These are phyloP conservation scores for Amniculicola lignicola DNA, from an alignment of 495 filamentous ascomycete species.

Conservation along the genomic window DNA sequence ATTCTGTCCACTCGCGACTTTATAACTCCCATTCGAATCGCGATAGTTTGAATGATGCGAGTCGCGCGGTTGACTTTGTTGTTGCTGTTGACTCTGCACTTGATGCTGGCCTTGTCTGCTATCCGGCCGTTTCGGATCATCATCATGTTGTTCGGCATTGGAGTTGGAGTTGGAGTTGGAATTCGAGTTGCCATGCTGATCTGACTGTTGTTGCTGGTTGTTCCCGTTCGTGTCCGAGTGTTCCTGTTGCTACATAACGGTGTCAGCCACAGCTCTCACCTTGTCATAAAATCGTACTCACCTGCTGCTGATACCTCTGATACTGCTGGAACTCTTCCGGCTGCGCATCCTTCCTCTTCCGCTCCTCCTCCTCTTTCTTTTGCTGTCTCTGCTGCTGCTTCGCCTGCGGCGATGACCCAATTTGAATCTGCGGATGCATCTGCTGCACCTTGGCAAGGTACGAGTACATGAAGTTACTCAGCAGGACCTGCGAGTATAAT, in stretches of 20 bases:
- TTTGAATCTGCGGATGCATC: conserved; percentile 90
- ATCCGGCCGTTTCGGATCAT: conserved; percentile 18
- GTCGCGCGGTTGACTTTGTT: conserved; percentile 5
- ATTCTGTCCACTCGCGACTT: conserved; percentile 38
- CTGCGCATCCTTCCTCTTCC: conserved; percentile 51
- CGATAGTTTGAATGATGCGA: conserved; percentile 28
- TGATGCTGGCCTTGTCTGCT: conserved; percentile 23
- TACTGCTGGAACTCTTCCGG: conserved; percentile 61
- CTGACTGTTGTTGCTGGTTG: conserved; percentile 6
- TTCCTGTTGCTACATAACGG: conserved; percentile 19
- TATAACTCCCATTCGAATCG: conserved; percentile 33
- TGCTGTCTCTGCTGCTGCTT: conserved; percentile 62
- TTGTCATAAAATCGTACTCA: conserved; percentile 40
- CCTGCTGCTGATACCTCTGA: conserved; percentile 65
- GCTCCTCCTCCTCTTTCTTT: conserved; percentile 47
- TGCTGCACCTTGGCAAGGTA: conserved; percentile 98
- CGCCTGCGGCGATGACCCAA: conserved; percentile 57
- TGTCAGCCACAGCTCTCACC: conserved; percentile 7
- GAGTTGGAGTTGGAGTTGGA: background rate
- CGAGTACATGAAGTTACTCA: conserved; percentile 99
- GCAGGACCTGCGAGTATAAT: conserved; percentile 89
- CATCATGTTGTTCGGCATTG: conserved; percentile 1
- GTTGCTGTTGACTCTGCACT: conserved; percentile 2
- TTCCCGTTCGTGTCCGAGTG: conserved; percentile 11
- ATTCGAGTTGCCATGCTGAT: too few species aligned